A percentile compares a stretch with the other conserved stretches of the same genome.
Conservation (phyloP, 768 basidiomycete genomes). For the Paxillus rubicundulus region DNA sequence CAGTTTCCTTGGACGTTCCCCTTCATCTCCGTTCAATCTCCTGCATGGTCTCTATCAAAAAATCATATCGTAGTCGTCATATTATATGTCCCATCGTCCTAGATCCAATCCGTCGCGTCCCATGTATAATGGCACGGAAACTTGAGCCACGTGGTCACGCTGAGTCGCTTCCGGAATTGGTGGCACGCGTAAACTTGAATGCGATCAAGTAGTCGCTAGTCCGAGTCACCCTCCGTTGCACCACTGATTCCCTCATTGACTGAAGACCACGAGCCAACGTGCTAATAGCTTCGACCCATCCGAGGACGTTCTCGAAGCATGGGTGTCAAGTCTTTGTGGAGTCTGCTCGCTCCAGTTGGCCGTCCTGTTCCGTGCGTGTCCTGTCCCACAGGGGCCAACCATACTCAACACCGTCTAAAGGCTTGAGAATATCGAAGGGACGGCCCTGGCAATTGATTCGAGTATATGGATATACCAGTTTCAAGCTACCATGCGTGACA, state of each 20-base stretch:
- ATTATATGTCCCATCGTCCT: conserved; percentile 3
- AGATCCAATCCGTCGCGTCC: not conserved
- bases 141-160: too few relatives aligned
- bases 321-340: conserved; percentile 99
- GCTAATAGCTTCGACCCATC: not conserved
- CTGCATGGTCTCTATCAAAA: conserved; percentile 12
- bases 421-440: conserved; percentile 94
- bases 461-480: conserved; percentile 99
- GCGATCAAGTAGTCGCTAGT: too few relatives aligned
- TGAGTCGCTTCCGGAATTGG: too few relatives aligned
- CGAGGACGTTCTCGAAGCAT: conserved; percentile 37
- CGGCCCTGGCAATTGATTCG: conserved; percentile 94
- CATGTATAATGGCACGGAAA: too few relatives aligned
- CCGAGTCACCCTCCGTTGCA: too few relatives aligned
- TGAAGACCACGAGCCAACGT: not conserved
- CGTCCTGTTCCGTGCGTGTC: conserved; percentile 81
- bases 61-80: conserved; percentile 10
- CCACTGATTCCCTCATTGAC: not conserved
- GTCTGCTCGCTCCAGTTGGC: conserved; percentile 86
- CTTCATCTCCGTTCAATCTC: conserved; percentile 18
- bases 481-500: conserved; percentile 98
- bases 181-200: too few relatives aligned
- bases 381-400: not conserved
- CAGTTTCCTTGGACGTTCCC: conserved; percentile 11
- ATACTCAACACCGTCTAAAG: conserved; percentile 38